Base-by-base conservation (phyloP, 345 rosid species). In the Angophora floribunda region DNA sequence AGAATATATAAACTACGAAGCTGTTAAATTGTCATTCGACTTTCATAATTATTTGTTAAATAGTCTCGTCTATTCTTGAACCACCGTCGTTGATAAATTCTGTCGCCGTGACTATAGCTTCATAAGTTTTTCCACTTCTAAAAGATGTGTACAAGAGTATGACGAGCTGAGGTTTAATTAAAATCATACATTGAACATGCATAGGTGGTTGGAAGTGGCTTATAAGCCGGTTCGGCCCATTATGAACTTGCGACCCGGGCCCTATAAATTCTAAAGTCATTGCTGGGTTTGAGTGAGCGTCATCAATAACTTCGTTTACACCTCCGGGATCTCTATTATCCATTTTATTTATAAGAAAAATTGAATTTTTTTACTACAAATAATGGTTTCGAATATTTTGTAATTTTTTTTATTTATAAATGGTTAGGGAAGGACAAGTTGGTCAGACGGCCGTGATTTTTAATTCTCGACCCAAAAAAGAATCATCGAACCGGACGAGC, bases 81-180 rank as follows among this genome's bases (percentile, higher is more conserved):
- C 2, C 6, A 67, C 16, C 32, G 32, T 67, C 0, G 1, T n/a
- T 4, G 10, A n/a, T 65, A 65, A 19, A 65, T 63, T 30, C 41
- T 13, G 14, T 30, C 0, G 1, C 24, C 0, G 1, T 22, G 41
- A 36, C 41, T 36, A 36, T 36, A 36, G 41, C 41, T 36, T 36
- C 41, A 55, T 55, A 55, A 9, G 0, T 22, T 55, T 55, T 22
- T 65, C 4, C 75, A 65, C 41, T 30, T 65, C 32, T 4, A 14
- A 65, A 30, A 65, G 5, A 65, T 14, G 0, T 3, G 6, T 7
- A 30, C 1, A 4, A 65, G 1, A 0, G 7, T 13, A 65, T 3
- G 10, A 65, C 0, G 2, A 65, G 1, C 14, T 7, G 75, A 65
- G 10, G 41, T 14, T 36, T n/a, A 65, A n/a, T n/a, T 13, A 30